phyloP scores from a whole-genome alignment of 2,329 filamentous ascomycete genomes.

The Colletotrichum sp. region DNA sequence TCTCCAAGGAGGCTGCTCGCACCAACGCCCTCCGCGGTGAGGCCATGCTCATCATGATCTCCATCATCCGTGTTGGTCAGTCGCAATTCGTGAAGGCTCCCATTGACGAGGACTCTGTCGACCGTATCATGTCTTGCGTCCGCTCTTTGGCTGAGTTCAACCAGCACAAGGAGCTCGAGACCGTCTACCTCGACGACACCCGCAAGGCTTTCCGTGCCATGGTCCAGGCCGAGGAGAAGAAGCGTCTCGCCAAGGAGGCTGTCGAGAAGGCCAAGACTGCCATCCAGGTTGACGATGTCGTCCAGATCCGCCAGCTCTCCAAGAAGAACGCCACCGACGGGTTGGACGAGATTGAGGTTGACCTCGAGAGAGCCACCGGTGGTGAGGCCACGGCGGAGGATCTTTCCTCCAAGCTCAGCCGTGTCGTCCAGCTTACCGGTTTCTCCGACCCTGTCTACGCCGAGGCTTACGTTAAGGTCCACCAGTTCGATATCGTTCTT shows the following conservation, averaged over 20 bases:
- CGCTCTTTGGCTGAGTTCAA: slow-evolving; percentile 90
- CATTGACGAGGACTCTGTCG: slow-evolving; percentile 98
- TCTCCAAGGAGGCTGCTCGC: slow-evolving; percentile 82
- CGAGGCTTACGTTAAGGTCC: slow-evolving; percentile 98
- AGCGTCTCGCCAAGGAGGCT: slow-evolving; percentile 93
- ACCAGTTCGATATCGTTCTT: slow-evolving; percentile 97
- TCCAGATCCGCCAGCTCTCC: slow-evolving; percentile 88
- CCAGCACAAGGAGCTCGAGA: slow-evolving; percentile 88
- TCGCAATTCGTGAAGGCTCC: slow-evolving; percentile 98
- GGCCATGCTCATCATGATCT: slow-evolving; percentile 99
- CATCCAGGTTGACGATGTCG: slow-evolving; percentile 93
- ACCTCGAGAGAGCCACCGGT: slow-evolving; percentile 92
- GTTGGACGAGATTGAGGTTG: slow-evolving; percentile 83
- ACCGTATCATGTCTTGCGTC: slow-evolving; percentile 97
- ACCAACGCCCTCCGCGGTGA: slow-evolving; percentile 95
- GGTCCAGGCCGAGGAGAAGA: slow-evolving; percentile 97
- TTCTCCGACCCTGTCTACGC: slow-evolving; percentile 98
- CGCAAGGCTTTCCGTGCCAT: slow-evolving; percentile 95
- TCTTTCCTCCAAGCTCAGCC: slow-evolving; percentile 89
- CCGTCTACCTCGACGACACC: slow-evolving; percentile 92
- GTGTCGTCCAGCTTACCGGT: slow-evolving; percentile 95
- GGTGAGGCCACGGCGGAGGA: slow-evolving; percentile 86
- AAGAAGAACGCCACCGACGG: slow-evolving; percentile 88
- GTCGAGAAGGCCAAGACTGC: slow-evolving; percentile 92
- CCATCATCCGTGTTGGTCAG: slow-evolving; percentile 95